Evolutionary conservation across 176 grass and related monocot species (phyloP).

Genomic region (Elymus sibiricus): DNA sequence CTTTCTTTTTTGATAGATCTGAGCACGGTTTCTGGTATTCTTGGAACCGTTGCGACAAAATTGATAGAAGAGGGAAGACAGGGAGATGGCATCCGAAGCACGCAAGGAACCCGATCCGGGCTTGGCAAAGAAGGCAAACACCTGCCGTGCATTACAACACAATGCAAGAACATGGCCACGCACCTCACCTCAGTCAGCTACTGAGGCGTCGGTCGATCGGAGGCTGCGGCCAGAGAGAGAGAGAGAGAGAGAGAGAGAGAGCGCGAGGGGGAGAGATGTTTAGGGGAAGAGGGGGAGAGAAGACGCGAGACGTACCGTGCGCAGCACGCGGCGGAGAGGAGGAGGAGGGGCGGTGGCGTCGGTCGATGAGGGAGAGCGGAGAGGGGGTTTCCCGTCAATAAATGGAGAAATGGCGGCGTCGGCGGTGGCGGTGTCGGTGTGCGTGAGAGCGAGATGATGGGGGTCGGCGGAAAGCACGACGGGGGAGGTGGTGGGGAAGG

Average conservation of each 20-base stretch:
- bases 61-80: neutral
- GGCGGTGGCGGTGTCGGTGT: neutral
- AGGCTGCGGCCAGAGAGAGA: neutral
- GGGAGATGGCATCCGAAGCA: neutral
- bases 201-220: neutral
- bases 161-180: neutral
- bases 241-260: neutral
- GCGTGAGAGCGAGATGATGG: neutral
- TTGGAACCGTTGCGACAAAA: neutral
- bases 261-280: neutral
- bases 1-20: neutral
- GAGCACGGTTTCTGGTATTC: neutral
- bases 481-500: neutral
- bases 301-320: neutral
- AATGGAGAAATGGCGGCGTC: constrained; percentile 4
- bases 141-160: neutral
- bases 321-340: neutral
- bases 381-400: neutral
- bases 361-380: neutral
- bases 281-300: neutral
- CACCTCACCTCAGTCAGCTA: neutral
- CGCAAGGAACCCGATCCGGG: constrained; percentile 14
- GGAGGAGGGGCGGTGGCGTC: neutral
- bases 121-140: neutral
- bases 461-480: constrained; percentile 15